phyloP scores from a whole-genome alignment of 306 rosid genomes.

The Vigna mungo region DNA sequence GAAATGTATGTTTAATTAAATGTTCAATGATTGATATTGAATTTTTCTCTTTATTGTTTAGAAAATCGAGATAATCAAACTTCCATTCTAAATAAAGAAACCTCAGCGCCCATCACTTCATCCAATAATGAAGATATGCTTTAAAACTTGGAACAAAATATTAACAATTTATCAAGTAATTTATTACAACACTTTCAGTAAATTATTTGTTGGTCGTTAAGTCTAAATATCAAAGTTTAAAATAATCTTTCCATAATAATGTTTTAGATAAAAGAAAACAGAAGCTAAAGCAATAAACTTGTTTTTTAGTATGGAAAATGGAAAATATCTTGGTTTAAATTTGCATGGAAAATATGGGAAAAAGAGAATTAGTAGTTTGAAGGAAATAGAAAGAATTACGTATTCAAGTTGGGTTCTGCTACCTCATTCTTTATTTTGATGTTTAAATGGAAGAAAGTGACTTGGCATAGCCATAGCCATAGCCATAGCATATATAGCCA shows the following conservation, averaged over 20 bases:
- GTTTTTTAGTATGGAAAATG: too few species aligned
- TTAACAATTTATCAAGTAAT: slow-evolving; percentile 1
- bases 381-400: slow-evolving; percentile 10
- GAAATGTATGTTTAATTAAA: too few species aligned
- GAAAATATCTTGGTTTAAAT: neutral
- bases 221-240: too few species aligned
- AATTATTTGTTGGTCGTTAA: neutral
- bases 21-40: too few species aligned
- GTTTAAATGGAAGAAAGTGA: slow-evolving; percentile 41
- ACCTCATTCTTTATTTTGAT: slow-evolving; percentile 30
- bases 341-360: neutral
- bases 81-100: neutral
- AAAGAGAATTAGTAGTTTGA: neutral
- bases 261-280: too few species aligned
- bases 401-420: slow-evolving; percentile 46
- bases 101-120: neutral
- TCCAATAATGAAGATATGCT: neutral
- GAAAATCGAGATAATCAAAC: too few species aligned
- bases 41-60: too few species aligned
- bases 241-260: too few species aligned
- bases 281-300: too few species aligned
- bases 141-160: neutral
- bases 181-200: neutral
- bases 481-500: neutral
- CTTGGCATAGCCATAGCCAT: neutral